Percentiles rank a stretch among this genome's conserved stretches.
Evolutionary conservation across 176 grass and related monocot genomes (phyloP).

Genomic region (Olyra latifolia): DNA sequence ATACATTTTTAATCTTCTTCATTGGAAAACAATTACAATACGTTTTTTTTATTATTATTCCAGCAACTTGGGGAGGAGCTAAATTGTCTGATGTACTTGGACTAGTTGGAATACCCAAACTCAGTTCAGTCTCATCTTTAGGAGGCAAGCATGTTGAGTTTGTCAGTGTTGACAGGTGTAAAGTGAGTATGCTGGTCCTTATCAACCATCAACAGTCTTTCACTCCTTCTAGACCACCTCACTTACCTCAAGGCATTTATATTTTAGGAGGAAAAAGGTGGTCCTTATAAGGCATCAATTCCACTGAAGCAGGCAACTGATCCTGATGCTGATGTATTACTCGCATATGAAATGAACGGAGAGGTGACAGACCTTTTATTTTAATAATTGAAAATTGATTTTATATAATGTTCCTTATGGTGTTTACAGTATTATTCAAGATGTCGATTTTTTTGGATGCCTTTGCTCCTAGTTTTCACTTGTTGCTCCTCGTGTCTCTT

Average conservation of each 20-base stretch:
- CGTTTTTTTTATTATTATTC: constrained; percentile 28
- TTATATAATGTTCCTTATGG: background rate
- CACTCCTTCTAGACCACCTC: background rate
- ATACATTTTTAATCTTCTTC: background rate
- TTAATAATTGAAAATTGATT: constrained; percentile 16
- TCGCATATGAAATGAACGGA: constrained; percentile 99
- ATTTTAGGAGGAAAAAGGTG: constrained; percentile 93
- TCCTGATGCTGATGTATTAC: constrained; percentile 95
- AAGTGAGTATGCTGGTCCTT: constrained; percentile 61
- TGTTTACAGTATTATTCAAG: constrained; percentile 15
- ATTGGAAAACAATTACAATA: background rate
- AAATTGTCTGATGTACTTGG: constrained; percentile 81
- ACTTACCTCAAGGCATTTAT: constrained; percentile 8
- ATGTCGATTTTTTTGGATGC: background rate
- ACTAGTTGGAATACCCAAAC: constrained; percentile 70
- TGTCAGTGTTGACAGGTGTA: constrained; percentile 84
- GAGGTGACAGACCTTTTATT: constrained; percentile 50
- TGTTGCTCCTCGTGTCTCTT: background rate
- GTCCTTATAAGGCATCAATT: constrained; percentile 97
- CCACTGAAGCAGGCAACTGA: constrained; percentile 78
- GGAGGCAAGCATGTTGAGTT: constrained; percentile 90
- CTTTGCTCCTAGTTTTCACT: background rate
- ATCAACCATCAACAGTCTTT: background rate
- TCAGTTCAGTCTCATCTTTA: constrained; percentile 60
- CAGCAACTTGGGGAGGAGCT: constrained; percentile 93